phyloP scores from a whole-genome alignment of 352 stramenopile genomes.

The Pythium phragmitis region DNA sequence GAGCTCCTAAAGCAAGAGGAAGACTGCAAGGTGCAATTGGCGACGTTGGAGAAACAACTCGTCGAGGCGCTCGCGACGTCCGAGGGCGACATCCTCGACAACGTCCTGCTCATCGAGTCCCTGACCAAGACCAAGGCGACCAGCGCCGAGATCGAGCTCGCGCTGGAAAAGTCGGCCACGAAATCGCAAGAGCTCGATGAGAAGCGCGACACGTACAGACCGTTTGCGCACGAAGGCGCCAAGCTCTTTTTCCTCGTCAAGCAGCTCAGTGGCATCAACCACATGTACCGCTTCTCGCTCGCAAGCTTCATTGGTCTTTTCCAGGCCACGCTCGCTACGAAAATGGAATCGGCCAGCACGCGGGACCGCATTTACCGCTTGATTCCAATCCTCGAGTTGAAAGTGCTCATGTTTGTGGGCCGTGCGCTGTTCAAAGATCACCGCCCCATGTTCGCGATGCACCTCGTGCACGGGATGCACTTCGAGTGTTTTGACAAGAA shows the following conservation, averaged over 20 bases:
- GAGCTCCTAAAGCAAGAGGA: slow-evolving; percentile 92
- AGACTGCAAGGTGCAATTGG: slow-evolving; percentile 94
- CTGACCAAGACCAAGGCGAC: slow-evolving; percentile 93
- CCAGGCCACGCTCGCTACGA: slow-evolving; percentile 70
- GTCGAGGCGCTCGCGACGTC: slow-evolving; percentile 91
- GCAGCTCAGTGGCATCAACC: slow-evolving; percentile 86
- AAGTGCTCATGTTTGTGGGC: slow-evolving; percentile 91
- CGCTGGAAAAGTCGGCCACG: slow-evolving; percentile 85
- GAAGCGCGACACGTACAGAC: slow-evolving; percentile 90
- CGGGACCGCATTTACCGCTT: slow-evolving; percentile 83
- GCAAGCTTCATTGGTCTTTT: slow-evolving; percentile 90
- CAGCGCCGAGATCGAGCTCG: slow-evolving; percentile 88
- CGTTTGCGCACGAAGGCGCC: slow-evolving; percentile 87
- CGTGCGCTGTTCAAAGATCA: slow-evolving; percentile 94
- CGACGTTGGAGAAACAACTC: slow-evolving; percentile 92
- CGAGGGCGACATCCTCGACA: slow-evolving; percentile 95
- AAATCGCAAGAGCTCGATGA: slow-evolving; percentile 91
- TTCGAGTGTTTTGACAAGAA: slow-evolving; percentile 90
- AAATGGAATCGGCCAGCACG: slow-evolving; percentile 74
- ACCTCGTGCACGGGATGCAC: slow-evolving; percentile 93
- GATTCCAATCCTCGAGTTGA: slow-evolving; percentile 85
- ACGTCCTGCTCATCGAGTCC: slow-evolving; percentile 93
- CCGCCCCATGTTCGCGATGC: slow-evolving; percentile 92
- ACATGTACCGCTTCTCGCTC: slow-evolving; percentile 97
- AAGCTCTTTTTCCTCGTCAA: slow-evolving; percentile 95